Evolutionary conservation across 2,329 filamentous ascomycete species (phyloP).

Genomic region (Fusarium caatingaense): DNA sequence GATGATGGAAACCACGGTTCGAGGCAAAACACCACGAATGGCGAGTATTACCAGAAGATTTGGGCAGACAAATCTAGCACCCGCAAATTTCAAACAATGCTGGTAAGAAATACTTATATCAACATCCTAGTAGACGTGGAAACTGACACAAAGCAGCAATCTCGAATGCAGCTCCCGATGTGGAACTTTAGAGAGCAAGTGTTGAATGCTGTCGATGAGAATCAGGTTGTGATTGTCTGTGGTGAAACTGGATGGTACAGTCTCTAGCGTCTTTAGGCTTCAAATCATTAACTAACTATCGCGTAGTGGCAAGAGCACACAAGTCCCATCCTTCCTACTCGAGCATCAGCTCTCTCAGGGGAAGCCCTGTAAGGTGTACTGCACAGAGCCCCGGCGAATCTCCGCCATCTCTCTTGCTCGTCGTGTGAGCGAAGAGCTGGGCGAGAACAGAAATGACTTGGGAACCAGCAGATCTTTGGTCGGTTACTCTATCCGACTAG

Average conservation of each 20-base stretch:
- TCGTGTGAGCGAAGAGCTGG: slow-evolving; percentile 93
- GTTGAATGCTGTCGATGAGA: slow-evolving; percentile 77
- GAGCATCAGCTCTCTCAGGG: slow-evolving; percentile 88
- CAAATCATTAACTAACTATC: slow-evolving; percentile 37
- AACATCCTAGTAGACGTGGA: not conserved
- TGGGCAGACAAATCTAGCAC: slow-evolving; percentile 69
- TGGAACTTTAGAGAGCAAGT: slow-evolving; percentile 86
- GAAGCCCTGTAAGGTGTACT: slow-evolving; percentile 89
- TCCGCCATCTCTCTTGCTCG: slow-evolving; percentile 94
- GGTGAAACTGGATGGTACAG: slow-evolving; percentile 89
- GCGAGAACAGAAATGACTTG: slow-evolving; percentile 83
- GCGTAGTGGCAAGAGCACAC: slow-evolving; percentile 87
- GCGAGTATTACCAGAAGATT: slow-evolving; percentile 66
- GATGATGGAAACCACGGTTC: slow-evolving; percentile 61
- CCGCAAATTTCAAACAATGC: slow-evolving; percentile 80
- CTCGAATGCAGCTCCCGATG: slow-evolving; percentile 86
- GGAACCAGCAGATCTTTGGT: slow-evolving; percentile 87
- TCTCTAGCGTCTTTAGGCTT: not conserved
- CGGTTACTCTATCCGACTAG: slow-evolving; percentile 93
- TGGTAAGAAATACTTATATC: slow-evolving; percentile 57
- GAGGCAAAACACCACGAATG: slow-evolving; percentile 53
- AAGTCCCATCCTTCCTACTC: slow-evolving; percentile 93
- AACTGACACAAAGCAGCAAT: slow-evolving; percentile 54
- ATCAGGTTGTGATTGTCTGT: slow-evolving; percentile 92
- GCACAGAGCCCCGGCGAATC: slow-evolving; percentile 93